phyloP scores from a whole-genome alignment of 768 basidiomycete species.

The Dendrothele bispora region DNA sequence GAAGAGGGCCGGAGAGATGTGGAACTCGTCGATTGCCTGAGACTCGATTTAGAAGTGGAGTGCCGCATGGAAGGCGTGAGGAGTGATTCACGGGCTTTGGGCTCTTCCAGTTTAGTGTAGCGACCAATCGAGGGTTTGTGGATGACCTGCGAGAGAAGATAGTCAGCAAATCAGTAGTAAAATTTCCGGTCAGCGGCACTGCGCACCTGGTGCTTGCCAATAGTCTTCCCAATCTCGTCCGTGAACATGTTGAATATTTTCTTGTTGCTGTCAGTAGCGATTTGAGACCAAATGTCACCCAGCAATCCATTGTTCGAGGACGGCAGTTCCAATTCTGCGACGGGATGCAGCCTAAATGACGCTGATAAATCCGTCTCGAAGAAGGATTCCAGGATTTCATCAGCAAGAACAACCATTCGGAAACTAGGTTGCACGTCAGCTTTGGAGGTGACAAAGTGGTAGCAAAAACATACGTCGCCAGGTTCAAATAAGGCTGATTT shows the following conservation, averaged over 20 bases:
- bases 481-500: conserved; percentile 91
- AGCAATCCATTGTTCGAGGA: conserved; percentile 61
- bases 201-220: conserved; percentile 86
- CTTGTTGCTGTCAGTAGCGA: conserved; percentile 90
- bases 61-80: conserved; percentile 70
- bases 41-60: conserved; percentile 55
- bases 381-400: conserved; percentile 95
- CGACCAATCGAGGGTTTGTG: conserved; percentile 86
- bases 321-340: conserved; percentile 64
- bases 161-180: not conserved
- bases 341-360: conserved; percentile 79
- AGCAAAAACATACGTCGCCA: conserved; percentile 63
- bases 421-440: conserved; percentile 53
- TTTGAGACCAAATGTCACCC: conserved; percentile 86
- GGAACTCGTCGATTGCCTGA: conserved; percentile 31
- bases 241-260: conserved; percentile 92
- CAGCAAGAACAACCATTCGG: conserved; percentile 98
- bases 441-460: not conserved
- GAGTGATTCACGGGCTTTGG: conserved; percentile 84
- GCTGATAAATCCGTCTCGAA: conserved; percentile 90
- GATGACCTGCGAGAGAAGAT: conserved; percentile 45
- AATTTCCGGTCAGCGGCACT: not conserved
- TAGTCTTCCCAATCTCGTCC: conserved; percentile 91
- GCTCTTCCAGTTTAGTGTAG: conserved; percentile 80
- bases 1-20: conserved; percentile 30